Conservation (phyloP, 768 basidiomycete genomes). For the Hericium rajendrae region DNA sequence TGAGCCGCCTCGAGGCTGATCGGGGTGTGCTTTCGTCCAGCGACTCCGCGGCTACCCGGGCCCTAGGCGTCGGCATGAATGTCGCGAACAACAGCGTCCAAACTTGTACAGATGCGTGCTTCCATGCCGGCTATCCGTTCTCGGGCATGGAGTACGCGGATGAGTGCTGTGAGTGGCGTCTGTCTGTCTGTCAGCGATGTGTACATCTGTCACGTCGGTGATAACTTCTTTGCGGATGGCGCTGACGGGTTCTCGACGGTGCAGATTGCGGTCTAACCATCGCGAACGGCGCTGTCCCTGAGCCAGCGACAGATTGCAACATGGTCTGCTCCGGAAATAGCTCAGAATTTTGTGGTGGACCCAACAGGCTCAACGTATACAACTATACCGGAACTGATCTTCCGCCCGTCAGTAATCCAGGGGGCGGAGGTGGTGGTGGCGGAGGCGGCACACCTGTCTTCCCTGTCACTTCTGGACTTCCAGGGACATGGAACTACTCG, state of each 20-base stretch:
- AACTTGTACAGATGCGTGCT: conserved; percentile 53
- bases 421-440: conserved; percentile 28
- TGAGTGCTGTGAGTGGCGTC: conserved; percentile 38
- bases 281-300: conserved; percentile 36
- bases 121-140: conserved; percentile 35
- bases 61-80: conserved; percentile 21
- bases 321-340: conserved; percentile 58
- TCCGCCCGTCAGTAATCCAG: conserved; percentile 14
- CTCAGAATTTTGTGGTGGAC: conserved; percentile 66
- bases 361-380: conserved; percentile 54
- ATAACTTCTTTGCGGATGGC: background rate
- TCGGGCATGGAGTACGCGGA: conserved; percentile 33
- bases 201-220: background rate
- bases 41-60: conserved; percentile 25
- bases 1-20: conserved; percentile 1
- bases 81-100: conserved; percentile 38
- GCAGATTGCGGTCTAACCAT: conserved; percentile 43
- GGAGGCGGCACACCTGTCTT: conserved; percentile 4
- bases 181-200: background rate
- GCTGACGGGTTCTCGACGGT: conserved; percentile 1
- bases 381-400: conserved; percentile 60
- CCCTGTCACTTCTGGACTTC: conserved; percentile 6
- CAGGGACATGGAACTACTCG: conserved; percentile 9
- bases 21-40: conserved; percentile 15
- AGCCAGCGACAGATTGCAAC: conserved; percentile 44